Base-by-base conservation (phyloP, 192 early-diverging fungal genomes). In the Chytriomyces sp. region DNA sequence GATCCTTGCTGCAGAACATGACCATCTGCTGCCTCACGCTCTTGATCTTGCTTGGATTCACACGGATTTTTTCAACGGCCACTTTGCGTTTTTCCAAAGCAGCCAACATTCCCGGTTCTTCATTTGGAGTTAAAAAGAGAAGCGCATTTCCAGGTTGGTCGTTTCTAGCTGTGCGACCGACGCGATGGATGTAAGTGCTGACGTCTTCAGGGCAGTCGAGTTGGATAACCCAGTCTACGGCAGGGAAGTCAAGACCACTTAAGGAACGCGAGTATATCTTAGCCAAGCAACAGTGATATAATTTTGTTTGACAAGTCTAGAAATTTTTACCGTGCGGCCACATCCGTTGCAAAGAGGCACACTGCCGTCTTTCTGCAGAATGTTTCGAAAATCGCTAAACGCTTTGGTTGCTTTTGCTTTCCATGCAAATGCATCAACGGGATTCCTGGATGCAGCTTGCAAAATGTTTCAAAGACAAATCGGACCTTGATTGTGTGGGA, bases 161-260 rank as follows among this genome's bases (percentile, higher is more conserved):
- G 87, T 95, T 94, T 69, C 98, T 92, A 8, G 98, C 98, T 18
- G 98, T 99, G 61, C 98, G 91, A 1, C 98, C 98, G 6, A 98
- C 98, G 61, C 98, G 93, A 79, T 99, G 98, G 81, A 99, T 94
- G 84, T 99, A 98, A 1, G 97, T 99, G 61, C 90, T 94, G 48
- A 92, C 92, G 85, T 97, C 93, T 80, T 98, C 98, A 50, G 98
- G 98, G 66, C 95, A 97, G 80, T 99, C 98, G 61, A 97, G 77
- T 73, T 99, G 98, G 50, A 99, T 89, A 45, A 99, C 98, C 98
- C 98, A 99, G 81, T 99, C 94, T 5, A 99, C 97, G 11, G 95
- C 92, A 0, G 98, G 97, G 77, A 99, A 97, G 83, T 99, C 98
- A 47, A 99, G 85, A 28, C 98, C 98, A 76, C 83, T 77, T 35